Evolutionary conservation across 257 asterid genomes (phyloP).

Genomic region (Primulina huaijiensis): DNA sequence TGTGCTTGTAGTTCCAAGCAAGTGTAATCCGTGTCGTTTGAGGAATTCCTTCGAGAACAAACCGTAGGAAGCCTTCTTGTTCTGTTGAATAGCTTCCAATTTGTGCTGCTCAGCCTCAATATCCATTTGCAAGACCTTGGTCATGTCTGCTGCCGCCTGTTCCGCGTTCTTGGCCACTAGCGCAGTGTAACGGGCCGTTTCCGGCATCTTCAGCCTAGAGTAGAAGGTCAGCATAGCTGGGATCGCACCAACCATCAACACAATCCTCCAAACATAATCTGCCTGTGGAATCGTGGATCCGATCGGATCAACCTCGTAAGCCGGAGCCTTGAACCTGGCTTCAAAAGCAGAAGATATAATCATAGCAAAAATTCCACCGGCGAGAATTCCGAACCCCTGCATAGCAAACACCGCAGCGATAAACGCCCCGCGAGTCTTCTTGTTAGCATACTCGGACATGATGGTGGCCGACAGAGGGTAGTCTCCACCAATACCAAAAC

Average conservation of each 20-base stretch:
- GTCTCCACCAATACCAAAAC: slow-evolving; percentile 37
- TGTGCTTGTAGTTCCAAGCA: slow-evolving; percentile 30
- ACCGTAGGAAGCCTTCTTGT: slow-evolving; percentile 5
- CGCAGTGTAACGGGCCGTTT: slow-evolving; percentile 35
- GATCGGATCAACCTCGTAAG: slow-evolving; percentile 27
- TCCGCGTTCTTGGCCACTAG: slow-evolving; percentile 23
- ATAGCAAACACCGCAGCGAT: slow-evolving; percentile 35
- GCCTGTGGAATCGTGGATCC: slow-evolving; percentile 31
- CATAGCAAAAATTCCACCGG: slow-evolving; percentile 25
- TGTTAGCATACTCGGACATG: slow-evolving; percentile 36
- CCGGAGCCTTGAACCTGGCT: slow-evolving; percentile 24
- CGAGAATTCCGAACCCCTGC: slow-evolving; percentile 35
- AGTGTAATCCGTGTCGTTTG: slow-evolving; percentile 27
- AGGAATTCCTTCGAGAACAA: slow-evolving; percentile 30
- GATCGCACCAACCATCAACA: slow-evolving; percentile 30
- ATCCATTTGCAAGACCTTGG: slow-evolving; percentile 27
- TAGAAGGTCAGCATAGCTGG: slow-evolving; percentile 28
- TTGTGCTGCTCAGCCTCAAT: slow-evolving; percentile 23
- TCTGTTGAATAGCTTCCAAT: neutral
- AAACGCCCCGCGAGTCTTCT: slow-evolving; percentile 33
- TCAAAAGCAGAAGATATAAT: slow-evolving; percentile 18
- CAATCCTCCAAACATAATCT: slow-evolving; percentile 29
- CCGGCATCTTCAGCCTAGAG: slow-evolving; percentile 28
- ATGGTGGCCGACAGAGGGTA: slow-evolving; percentile 35
- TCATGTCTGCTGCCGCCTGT: slow-evolving; percentile 31